Evolutionary conservation across 2,329 filamentous ascomycete genomes (phyloP), one percentile per base, ranked within the genome.

Genomic region (Trichoderma koningii): DNA sequence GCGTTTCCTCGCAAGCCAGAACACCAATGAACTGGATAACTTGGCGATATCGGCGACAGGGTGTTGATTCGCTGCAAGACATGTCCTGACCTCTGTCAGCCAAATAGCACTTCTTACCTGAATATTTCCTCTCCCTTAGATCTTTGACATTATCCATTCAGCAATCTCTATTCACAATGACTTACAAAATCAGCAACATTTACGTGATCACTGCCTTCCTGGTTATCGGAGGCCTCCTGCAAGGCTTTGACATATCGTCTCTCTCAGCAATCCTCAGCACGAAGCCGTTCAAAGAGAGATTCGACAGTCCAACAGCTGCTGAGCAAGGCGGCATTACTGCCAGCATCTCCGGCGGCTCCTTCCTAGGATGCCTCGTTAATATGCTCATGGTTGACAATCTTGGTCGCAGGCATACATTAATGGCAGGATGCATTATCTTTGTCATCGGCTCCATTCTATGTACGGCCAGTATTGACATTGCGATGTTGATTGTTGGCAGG

Each of bases 191-290:
- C 7, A 41, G 17, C 19, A 60, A 60, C 45, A 60, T 60, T 15
- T 60, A 60, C 28, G 30, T 30, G 15, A 60, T 60, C 34, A 60
- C 56, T 17, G 56, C 56, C 14, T 60, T 60, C 5, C 45, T 60
- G 9, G 56, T 60, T 19, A 60, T 60, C 23, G 56, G 56, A 28
- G 56, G 56, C 10, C 30, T 60, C 19, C 45, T 60, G 1, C 56
- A 60, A 41, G 56, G 56, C 12, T 60, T 60, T 60, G 56, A 60
- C 9, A 60, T 60, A 60, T 60, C 56, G 14, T 60, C 56, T 15
- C 56, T 60, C 15, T 51, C 56, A 17, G 56, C 56, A 3, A 60
- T 60, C 45, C 15, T 61, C 1, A 51, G 47, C n/a, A 61, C 47
- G 3, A 61, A 61, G 17, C 56, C 56, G 2, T 60, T 60, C 2